These are phyloP conservation scores for Elsinoe arachidis DNA, from an alignment of 2,329 filamentous ascomycete genomes.

Conservation along the genomic window DNA sequence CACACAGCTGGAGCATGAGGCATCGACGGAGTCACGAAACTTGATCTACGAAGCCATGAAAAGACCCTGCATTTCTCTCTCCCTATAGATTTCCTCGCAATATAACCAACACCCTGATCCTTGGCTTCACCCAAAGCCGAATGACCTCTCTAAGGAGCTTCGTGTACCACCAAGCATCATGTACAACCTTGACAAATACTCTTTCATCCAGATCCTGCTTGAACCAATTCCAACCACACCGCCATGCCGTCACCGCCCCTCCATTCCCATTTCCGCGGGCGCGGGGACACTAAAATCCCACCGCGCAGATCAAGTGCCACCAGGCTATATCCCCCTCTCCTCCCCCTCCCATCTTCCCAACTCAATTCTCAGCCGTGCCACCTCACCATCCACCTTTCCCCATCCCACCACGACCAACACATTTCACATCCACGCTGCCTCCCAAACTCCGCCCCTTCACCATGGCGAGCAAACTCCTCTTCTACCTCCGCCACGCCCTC, in stretches of 20 bases:
- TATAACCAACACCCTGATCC: background rate
- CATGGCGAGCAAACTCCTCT: constrained; percentile 4
- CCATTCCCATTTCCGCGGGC: background rate
- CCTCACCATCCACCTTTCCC: background rate
- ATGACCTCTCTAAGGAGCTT: background rate
- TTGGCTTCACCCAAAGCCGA: background rate
- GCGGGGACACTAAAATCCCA: constrained; percentile 6
- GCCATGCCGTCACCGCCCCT: background rate
- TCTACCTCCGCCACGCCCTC: background rate
- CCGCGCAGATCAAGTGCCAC: constrained; percentile 1
- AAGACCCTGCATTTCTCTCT: background rate
- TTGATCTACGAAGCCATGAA: background rate
- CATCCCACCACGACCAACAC: background rate
- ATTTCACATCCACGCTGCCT: background rate
- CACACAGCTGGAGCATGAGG: background rate
- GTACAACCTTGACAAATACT: background rate
- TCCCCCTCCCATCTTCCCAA: background rate
- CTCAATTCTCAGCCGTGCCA: background rate
- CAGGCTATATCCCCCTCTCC: background rate
- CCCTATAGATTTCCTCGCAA: background rate
- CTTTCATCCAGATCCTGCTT: too few species aligned
- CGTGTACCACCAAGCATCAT: constrained; percentile 5
- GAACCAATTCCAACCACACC: too few species aligned
- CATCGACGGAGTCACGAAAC: too few species aligned
- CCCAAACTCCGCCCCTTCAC: background rate